Evolutionary conservation across 306 rosid species (phyloP), one percentile per base, ranked within the genome.

Genomic region (Acacia crassicarpa): DNA sequence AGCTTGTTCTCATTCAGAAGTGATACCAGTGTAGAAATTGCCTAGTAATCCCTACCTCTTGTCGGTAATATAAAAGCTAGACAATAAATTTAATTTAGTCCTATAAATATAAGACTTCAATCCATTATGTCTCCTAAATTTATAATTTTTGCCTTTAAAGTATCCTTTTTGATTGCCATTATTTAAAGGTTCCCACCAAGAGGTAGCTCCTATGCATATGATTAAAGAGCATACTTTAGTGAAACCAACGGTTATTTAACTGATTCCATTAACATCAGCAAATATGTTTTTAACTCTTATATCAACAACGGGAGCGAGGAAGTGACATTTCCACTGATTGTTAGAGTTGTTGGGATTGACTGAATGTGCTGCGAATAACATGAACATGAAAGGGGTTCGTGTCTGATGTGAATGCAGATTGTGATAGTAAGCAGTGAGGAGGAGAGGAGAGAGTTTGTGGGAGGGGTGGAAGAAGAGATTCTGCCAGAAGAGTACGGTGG

Each of bases 401-500:
- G 1, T 63, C 69, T 72, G 51, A 83, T 61, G 66, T 80, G 69
- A 76, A 63, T 91, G 88, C 92, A 95, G 99, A 61, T 95, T 87
- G 91, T 90, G 67, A 93, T 95, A 16, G 91, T 95, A 79, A 90
- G 78, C 80, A 92, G 82, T 40, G 97, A 95, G 48, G 92, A 91
- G 12, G 97, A 93, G 80, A 84, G 48, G 66, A 78, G 25, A 45
- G 74, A 72, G 67, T 89, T 96, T 70, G 58, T 91, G 54, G 78
- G 78, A 79, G 92, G 90, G 74, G 84, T 93, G 30, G 97, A 98
- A 16, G 98, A 90, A 87, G 98, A 96, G n/a, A 79, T 75, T 78
- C 77, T 96, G 80, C 97, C 99, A 23, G 90, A 77, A 80, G 92
- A 85, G 75, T 92, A 93, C 72, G 99, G 99, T 20, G 98, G 99